Conservation (phyloP, 1,139 yeast species). For the Casaregolazyma lundiana region DNA sequence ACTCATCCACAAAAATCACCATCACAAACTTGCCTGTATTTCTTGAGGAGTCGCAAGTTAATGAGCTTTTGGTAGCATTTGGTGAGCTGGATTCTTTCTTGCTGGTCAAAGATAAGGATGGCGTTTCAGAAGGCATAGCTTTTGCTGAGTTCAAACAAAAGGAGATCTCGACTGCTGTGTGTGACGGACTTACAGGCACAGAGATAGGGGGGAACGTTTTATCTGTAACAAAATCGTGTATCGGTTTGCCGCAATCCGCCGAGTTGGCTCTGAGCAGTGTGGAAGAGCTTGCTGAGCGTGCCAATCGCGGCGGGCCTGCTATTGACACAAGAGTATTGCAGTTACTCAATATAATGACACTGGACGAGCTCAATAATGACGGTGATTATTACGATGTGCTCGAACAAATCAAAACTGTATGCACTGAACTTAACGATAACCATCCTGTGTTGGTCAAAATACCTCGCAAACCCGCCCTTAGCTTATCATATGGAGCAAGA, state of each 20-base stretch:
- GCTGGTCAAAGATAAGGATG: slow-evolving; percentile 34
- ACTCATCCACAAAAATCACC: slow-evolving; percentile 35
- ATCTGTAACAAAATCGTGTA: slow-evolving; percentile 34
- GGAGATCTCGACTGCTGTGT: slow-evolving; percentile 28
- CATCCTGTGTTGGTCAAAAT: slow-evolving; percentile 50
- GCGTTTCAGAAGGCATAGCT: slow-evolving; percentile 41
- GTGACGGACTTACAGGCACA: slow-evolving; percentile 31
- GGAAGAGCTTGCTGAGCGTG: slow-evolving; percentile 23
- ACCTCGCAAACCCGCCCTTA: slow-evolving; percentile 51
- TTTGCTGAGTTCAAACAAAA: slow-evolving; percentile 38
- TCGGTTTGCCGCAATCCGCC: slow-evolving; percentile 30
- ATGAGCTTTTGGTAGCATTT: slow-evolving; percentile 36
- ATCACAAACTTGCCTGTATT: slow-evolving; percentile 41
- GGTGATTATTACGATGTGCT: slow-evolving; percentile 46
- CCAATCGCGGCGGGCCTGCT: slow-evolving; percentile 13
- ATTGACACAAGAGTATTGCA: slow-evolving; percentile 50
- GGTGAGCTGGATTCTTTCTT: slow-evolving; percentile 36
- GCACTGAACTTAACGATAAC: slow-evolving; percentile 44
- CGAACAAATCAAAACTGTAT: slow-evolving; percentile 51
- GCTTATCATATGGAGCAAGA: slow-evolving; percentile 57
- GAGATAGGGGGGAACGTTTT: slow-evolving; percentile 32
- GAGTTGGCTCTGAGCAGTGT: slow-evolving; percentile 24
- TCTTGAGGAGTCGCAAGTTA: slow-evolving; percentile 36
- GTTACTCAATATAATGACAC: slow-evolving; percentile 59
- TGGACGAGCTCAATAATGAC: slow-evolving; percentile 57